Evolutionary conservation across 352 stramenopile species (phyloP).

Genomic region (Phytopythium sindhum): DNA sequence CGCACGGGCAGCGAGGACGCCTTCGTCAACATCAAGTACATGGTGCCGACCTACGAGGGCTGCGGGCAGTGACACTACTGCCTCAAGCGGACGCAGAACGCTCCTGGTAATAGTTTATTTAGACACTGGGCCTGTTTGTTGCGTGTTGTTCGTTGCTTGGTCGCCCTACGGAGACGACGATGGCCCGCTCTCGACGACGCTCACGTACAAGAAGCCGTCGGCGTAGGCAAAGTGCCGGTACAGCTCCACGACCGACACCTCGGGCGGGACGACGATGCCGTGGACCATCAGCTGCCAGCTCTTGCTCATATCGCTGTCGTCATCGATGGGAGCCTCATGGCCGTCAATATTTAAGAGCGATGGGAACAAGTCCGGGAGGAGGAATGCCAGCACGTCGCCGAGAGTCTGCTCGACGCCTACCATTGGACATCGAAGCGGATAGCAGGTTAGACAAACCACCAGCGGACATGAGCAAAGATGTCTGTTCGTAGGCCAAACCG

Average conservation of each 20-base stretch:
- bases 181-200: slow-evolving; percentile 8
- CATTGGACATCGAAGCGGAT: background rate
- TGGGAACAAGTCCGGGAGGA: slow-evolving; percentile 67
- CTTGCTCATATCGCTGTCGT: background rate
- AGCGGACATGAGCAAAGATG: background rate
- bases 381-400: slow-evolving; percentile 42
- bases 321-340: background rate
- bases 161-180: background rate
- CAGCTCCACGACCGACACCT: slow-evolving; percentile 53
- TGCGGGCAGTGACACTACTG: background rate
- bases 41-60: slow-evolving; percentile 94
- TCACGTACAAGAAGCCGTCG: slow-evolving; percentile 77
- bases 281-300: slow-evolving; percentile 47
- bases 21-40: slow-evolving; percentile 96
- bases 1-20: slow-evolving; percentile 81
- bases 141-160: background rate
- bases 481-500: slow-evolving; percentile 10
- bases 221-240: slow-evolving; percentile 68
- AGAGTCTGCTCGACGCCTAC: slow-evolving; percentile 43
- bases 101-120: background rate
- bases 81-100: background rate
- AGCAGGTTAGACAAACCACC: background rate
- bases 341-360: background rate
- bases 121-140: background rate
- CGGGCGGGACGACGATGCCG: slow-evolving; percentile 41